phyloP scores from a whole-genome alignment of 306 rosid genomes.

The Vigna unguiculata region DNA sequence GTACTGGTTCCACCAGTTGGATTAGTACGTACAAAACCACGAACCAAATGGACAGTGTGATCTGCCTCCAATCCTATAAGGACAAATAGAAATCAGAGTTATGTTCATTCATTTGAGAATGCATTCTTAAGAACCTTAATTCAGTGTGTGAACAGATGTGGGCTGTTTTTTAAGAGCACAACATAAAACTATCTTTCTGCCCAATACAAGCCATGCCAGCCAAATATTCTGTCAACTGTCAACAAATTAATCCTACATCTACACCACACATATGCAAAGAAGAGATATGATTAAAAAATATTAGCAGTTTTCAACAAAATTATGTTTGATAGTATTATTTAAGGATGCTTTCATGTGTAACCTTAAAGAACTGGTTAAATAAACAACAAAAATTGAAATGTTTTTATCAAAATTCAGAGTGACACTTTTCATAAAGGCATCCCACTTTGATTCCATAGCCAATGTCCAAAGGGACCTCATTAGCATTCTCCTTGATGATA shows the following conservation, averaged over 20 bases:
- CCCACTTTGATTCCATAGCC: neutral
- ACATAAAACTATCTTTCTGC: no score
- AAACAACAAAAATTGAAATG: neutral
- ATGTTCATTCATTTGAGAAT: constrained; percentile 7
- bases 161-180: neutral
- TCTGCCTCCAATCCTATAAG: constrained; percentile 82
- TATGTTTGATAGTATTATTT: neutral
- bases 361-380: neutral
- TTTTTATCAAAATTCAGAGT: neutral
- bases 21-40: constrained; percentile 66
- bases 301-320: neutral
- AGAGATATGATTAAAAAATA: neutral
- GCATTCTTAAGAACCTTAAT: constrained; percentile 8
- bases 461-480: neutral
- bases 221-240: neutral
- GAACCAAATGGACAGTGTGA: constrained; percentile 86
- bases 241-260: constrained; percentile 13
- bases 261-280: constrained; percentile 28
- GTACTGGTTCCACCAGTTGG: constrained; percentile 58
- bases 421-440: neutral
- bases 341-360: neutral
- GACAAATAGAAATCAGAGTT: constrained; percentile 16
- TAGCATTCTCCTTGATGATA: neutral
- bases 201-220: neutral
- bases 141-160: constrained; percentile 7